A percentile compares a stretch with the other conserved stretches of the same genome.
phyloP scores from a whole-genome alignment of 2,329 filamentous ascomycete species.

The Fusarium armeniacum region DNA sequence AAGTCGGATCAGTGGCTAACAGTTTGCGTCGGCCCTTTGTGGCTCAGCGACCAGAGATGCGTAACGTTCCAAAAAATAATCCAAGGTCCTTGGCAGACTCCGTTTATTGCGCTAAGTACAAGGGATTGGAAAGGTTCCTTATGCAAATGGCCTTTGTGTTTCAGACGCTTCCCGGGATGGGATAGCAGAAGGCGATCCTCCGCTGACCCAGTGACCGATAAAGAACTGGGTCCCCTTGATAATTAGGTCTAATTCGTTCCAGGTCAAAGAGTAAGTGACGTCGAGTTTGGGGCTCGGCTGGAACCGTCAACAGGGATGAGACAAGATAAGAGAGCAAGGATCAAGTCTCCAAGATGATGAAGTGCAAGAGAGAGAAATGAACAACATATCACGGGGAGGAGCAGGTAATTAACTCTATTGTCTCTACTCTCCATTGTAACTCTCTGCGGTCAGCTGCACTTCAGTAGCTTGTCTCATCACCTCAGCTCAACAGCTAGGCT shows the following conservation, averaged over 20 bases:
- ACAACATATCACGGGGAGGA: conserved; percentile 7
- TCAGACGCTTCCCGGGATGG: conserved; percentile 30
- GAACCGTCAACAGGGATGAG: conserved; percentile 28
- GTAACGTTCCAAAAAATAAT: not conserved
- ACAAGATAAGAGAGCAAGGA: conserved; percentile 11
- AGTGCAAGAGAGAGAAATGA: conserved; percentile 23
- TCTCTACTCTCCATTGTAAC: not conserved
- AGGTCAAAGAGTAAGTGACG: conserved; percentile 34
- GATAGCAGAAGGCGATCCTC: conserved; percentile 32
- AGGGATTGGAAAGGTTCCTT: conserved; percentile 18
- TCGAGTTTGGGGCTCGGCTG: conserved; percentile 40
- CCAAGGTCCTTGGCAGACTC: conserved; percentile 30
- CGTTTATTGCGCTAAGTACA: conserved; percentile 24
- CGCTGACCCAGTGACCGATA: conserved; percentile 34
- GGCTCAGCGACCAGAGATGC: conserved; percentile 32
- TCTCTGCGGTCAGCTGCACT: conserved; percentile 5
- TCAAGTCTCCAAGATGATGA: conserved; percentile 16
- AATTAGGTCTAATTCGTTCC: conserved; percentile 16
- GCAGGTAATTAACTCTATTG: conserved; percentile 4
- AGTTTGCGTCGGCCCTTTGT: conserved; percentile 35
- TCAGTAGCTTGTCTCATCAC: conserved; percentile 15
- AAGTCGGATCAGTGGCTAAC: conserved; percentile 32
- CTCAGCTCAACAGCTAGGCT: conserved; percentile 26
- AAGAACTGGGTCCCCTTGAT: conserved; percentile 13
- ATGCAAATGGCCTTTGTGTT: conserved; percentile 33